Evolutionary conservation across 2,329 filamentous ascomycete genomes (phyloP), one percentile per base, ranked within the genome.

Genomic region (Xylaria sp.): DNA sequence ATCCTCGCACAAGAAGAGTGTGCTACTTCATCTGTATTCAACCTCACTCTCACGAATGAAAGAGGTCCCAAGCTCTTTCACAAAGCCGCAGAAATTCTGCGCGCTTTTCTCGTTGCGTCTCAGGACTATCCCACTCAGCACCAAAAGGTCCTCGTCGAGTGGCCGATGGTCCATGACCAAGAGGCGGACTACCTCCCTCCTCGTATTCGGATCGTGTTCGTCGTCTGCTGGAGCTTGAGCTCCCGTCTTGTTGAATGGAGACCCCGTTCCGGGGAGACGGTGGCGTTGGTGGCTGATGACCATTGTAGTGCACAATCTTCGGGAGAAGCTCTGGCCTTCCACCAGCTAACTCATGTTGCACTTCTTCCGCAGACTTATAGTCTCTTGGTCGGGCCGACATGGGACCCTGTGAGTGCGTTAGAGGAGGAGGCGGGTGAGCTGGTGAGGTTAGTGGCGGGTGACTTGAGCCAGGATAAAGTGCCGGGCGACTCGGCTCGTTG

Each of bases 281-380:
- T 42, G 93, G 92, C 1, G 92, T 96, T 2, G 92, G 92, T 47
- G 93, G 92, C 73, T 96, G 93, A 71, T 95, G 91, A 52, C 92
- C 91, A 46, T 90, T 91, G 73, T 99, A 99, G 75, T 97, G 94
- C 11, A 99, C 91, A 59, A 97, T 85, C 75, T 93, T 94, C 19
- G 94, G 94, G 54, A 97, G 80, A 11, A 97, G 80, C 60, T 99
- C 94, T 59, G 96, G 89, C 59, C 94, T 86, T n/a, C 94, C 94
- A 54, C 91, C 92, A 4, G 92, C 88, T 63, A 99, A 76, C 65
- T 94, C 91, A 59, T 91, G 90, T 61, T 97, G 92, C 2, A 91
- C 94, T 72, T 99, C 94, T 73, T 99, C 94, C 10, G 94, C 94
- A 2, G 93, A 97, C 69, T 92, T 90, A 76, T 96, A 97, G 71